phyloP scores from a whole-genome alignment of 805 yeast species.

The Isabelozyma rhagii region DNA sequence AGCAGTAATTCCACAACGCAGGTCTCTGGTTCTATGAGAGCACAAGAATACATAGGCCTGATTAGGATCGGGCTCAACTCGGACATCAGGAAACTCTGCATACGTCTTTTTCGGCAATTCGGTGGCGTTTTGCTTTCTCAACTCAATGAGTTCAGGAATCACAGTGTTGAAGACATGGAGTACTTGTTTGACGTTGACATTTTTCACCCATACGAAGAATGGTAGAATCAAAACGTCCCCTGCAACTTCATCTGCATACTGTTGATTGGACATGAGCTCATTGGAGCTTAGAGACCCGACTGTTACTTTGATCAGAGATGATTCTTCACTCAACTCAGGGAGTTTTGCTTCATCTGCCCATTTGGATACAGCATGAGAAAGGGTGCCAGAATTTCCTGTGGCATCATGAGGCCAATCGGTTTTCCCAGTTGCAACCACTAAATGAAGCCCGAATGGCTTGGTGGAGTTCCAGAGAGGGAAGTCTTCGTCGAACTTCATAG shows the following conservation, averaged over 20 bases:
- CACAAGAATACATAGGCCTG: conserved; percentile 67
- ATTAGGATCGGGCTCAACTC: conserved; percentile 25
- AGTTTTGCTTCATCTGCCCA: conserved; percentile 27
- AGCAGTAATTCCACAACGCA: conserved; percentile 91
- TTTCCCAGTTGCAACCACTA: conserved; percentile 80
- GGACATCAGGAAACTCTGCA: conserved; percentile 22
- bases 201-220: conserved; percentile 65
- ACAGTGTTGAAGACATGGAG: conserved; percentile 41
- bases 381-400: conserved; percentile 37
- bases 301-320: conserved; percentile 42
- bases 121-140: background rate
- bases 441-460: conserved; percentile 64
- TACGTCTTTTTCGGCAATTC: conserved; percentile 6
- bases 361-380: conserved; percentile 43
- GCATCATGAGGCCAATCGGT: conserved; percentile 85
- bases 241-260: conserved; percentile 38
- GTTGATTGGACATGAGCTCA: conserved; percentile 36
- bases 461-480: conserved; percentile 66
- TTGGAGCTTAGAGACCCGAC: conserved; percentile 55
- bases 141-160: conserved; percentile 36
- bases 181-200: conserved; percentile 44
- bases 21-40: conserved; percentile 89
- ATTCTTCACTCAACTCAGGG: conserved; percentile 16
- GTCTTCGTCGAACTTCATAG: conserved; percentile 41
- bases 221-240: conserved; percentile 72